Evolutionary conservation across 1,284 basidiomycete genomes (phyloP), one percentile per base, ranked within the genome.

Genomic region (Puccinia brachypodii): DNA sequence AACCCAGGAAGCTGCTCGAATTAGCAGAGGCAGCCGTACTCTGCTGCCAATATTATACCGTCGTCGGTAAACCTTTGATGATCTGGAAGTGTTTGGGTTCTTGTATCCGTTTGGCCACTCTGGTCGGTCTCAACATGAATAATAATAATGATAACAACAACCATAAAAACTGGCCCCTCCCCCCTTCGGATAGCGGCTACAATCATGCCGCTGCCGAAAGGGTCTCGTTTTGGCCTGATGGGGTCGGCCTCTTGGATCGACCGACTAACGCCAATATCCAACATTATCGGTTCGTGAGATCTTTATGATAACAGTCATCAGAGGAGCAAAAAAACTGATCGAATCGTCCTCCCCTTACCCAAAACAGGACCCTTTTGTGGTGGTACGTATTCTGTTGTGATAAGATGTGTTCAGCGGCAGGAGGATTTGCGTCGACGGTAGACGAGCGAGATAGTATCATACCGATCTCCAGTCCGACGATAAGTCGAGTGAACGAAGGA

Each of bases 301-400:
- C 47, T 50, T 50, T 22, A 11, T 6, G 9, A 28, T 14, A 62
- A 28, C 25, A 62, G 25, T 44, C 64, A n/a, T 33, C 31, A 3
- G 38, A 38, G 22, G 22, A 40, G 22, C 36, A 66, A 66, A 71
- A 71, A 71, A 71, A 22, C 62, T 40, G 36, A 33, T 40, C 36
- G n/a, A 28, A 31, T 64, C 28, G n/a, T 42, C 11, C 62, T 66
- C n/a, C n/a, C n/a, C n/a, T n/a, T n/a, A n/a, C n/a, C n/a, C 58
- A 28, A 28, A 16, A 44, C 56, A 81, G 79, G n/a, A 68, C 69
- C n/a, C 4, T 81, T 4, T 33, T 81, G 25, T 81, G 79, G 79
- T 81, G 79, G 79, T 81, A 81, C 66, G 44, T 75, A 36, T 81
- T 74, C 25, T 81, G 79, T 47, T 81, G 79, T 44, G 79, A 81